Percentiles rank a stretch among this genome's conserved stretches.
Evolutionary conservation across 1,284 basidiomycete species (phyloP).

Genomic region (Volvariella surrecta): DNA sequence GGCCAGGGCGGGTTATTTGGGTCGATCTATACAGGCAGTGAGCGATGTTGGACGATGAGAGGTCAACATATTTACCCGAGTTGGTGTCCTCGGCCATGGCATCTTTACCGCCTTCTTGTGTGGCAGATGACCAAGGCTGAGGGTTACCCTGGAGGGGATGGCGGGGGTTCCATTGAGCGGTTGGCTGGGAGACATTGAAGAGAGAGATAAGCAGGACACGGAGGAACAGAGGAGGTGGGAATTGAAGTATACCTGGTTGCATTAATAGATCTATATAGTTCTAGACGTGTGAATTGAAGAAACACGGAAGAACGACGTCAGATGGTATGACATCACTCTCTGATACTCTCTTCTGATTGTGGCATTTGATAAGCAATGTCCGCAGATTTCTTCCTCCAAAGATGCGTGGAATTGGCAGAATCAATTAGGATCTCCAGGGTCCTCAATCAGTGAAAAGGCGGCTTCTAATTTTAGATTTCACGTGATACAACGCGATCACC

Average conservation of each 20-base stretch:
- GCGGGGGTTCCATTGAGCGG: conserved; percentile 11
- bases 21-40: conserved; percentile 43
- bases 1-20: conserved; percentile 98
- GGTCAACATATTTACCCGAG: conserved; percentile 36
- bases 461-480: background rate
- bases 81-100: conserved; percentile 65
- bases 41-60: background rate
- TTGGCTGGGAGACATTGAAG: background rate
- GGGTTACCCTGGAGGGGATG: conserved; percentile 49
- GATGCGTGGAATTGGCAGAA: too few species aligned
- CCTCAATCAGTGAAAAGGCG: too few species aligned
- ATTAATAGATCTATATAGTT: too few species aligned
- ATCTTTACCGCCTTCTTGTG: conserved; percentile 61
- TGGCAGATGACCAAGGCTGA: conserved; percentile 65
- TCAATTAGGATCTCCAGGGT: too few species aligned
- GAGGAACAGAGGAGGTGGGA: too few species aligned
- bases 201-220: too few species aligned
- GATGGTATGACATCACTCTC: background rate
- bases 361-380: too few species aligned
- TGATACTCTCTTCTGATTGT: too few species aligned
- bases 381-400: too few species aligned
- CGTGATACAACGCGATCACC: conserved; percentile 4
- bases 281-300: too few species aligned
- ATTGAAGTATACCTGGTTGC: too few species aligned
- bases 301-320: too few species aligned